These are phyloP conservation scores for Solidago caesia DNA, from an alignment of 129 eudicot species.

Conservation along the genomic window DNA sequence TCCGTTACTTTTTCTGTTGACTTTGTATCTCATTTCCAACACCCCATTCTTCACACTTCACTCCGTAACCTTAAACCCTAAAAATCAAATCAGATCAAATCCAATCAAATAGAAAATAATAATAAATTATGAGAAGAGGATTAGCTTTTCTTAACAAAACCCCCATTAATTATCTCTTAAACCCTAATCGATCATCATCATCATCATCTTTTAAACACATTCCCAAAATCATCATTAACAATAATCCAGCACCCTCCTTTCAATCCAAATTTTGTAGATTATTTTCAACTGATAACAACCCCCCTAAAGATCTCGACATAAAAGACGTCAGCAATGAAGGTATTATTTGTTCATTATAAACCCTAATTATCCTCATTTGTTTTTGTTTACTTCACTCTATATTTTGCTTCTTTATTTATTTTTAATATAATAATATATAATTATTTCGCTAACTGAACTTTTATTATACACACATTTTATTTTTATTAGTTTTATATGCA, in stretches of 20 bases:
- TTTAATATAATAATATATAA: too few relatives aligned
- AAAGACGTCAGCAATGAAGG: conserved; percentile 61
- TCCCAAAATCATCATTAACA: neutral
- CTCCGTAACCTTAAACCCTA: too few relatives aligned
- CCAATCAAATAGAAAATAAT: too few relatives aligned
- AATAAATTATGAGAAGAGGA: conserved; percentile 52
- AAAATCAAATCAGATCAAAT: too few relatives aligned
- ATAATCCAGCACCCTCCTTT: neutral
- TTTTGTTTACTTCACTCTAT: too few relatives aligned
- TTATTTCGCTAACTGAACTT: too few relatives aligned
- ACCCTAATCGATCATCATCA: conserved; percentile 16
- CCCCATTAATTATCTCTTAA: conserved; percentile 26
- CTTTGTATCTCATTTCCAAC: too few relatives aligned
- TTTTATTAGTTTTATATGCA: too few relatives aligned
- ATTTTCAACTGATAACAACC: conserved; percentile 37
- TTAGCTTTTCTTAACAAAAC: conserved; percentile 37
- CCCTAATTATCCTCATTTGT: conserved; percentile 15
- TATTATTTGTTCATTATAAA: neutral
- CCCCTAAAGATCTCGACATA: conserved; percentile 29
- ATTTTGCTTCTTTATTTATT: too few relatives aligned
- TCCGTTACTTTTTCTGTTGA: too few relatives aligned
- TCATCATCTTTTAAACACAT: neutral
- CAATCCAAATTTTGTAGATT: conserved; percentile 23
- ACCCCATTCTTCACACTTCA: too few relatives aligned
- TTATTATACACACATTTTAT: too few relatives aligned